phyloP scores from a whole-genome alignment of 441 rosid genomes.

The Mallotus repandus region DNA sequence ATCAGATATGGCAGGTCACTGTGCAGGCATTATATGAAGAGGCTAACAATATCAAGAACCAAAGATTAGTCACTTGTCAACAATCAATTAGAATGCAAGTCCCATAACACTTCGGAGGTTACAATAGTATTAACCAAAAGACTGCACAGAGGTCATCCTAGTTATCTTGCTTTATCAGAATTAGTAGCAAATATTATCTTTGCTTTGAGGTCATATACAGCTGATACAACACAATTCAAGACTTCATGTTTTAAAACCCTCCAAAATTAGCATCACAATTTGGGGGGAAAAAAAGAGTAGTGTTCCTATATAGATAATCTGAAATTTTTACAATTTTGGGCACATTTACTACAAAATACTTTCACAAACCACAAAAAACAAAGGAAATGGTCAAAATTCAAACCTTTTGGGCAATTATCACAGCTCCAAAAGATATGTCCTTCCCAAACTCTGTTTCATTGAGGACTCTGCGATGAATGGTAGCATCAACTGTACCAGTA shows the following conservation, averaged over 20 bases:
- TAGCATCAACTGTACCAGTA: constrained; percentile 68
- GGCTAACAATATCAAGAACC: constrained; percentile 19
- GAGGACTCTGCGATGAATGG: constrained; percentile 62
- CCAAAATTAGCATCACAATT: background rate
- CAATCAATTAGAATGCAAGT: constrained; percentile 17
- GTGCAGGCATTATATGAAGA: constrained; percentile 20
- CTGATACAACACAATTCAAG: background rate
- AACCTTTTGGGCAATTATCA: constrained; percentile 70
- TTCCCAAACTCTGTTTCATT: constrained; percentile 52
- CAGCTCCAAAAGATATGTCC: constrained; percentile 68
- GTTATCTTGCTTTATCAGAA: constrained; percentile 38
- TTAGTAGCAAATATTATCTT: too few species aligned
- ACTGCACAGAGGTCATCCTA: constrained; percentile 33
- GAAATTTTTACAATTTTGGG: background rate
- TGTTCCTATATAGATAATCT: too few species aligned
- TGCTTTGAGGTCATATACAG: background rate
- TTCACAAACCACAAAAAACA: background rate
- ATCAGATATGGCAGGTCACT: constrained; percentile 6
- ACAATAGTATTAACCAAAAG: constrained; percentile 36
- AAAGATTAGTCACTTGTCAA: constrained; percentile 26
- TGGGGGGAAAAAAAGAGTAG: too few species aligned
- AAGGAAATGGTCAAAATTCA: background rate
- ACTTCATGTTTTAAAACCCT: background rate
- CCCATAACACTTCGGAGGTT: constrained; percentile 27
- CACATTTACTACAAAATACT: constrained; percentile 15